These are phyloP conservation scores for Emmonsia crescens DNA, from an alignment of 2,329 filamentous ascomycete species.

Conservation along the genomic window DNA sequence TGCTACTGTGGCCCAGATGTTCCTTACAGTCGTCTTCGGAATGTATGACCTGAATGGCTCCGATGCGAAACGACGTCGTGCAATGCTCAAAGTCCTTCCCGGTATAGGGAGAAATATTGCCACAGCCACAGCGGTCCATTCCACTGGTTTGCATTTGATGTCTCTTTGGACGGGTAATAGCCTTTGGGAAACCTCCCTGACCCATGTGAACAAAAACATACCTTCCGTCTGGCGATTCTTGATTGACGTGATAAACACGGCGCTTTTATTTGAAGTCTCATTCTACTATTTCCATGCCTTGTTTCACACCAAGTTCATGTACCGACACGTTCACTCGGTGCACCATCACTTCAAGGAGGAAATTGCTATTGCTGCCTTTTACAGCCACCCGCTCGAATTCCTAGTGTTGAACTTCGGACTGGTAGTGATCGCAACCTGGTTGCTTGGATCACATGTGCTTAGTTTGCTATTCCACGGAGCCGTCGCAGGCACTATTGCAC, in stretches of 20 bases:
- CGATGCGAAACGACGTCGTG: neutral
- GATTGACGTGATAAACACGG: neutral
- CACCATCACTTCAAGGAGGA: conserved; percentile 8
- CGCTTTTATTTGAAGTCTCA: conserved; percentile 2
- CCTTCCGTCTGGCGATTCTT: neutral
- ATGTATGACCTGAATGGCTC: neutral
- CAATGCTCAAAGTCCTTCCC: neutral
- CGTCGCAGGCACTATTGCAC: conserved; percentile 5
- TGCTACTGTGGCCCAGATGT: neutral
- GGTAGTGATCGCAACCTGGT: conserved; percentile 4
- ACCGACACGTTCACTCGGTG: conserved; percentile 5
- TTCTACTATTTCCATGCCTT: conserved; percentile 9
- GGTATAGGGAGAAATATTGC: neutral
- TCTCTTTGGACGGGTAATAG: neutral
- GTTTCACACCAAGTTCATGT: conserved; percentile 10
- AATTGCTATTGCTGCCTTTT: conserved; percentile 7
- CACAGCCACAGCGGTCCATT: neutral
- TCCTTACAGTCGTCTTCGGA: neutral
- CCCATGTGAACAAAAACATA: neutral
- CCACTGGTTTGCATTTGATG: neutral
- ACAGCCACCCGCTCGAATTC: conserved; percentile 8
- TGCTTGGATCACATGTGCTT: conserved; percentile 7
- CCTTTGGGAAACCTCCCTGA: neutral
- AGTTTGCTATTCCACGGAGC: conserved; percentile 6
- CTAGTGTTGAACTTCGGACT: conserved; percentile 4